A percentile compares a stretch with the other conserved stretches of the same genome.
phyloP scores from a whole-genome alignment of 805 yeast species.

The Suhomyces tanzawaensis region DNA sequence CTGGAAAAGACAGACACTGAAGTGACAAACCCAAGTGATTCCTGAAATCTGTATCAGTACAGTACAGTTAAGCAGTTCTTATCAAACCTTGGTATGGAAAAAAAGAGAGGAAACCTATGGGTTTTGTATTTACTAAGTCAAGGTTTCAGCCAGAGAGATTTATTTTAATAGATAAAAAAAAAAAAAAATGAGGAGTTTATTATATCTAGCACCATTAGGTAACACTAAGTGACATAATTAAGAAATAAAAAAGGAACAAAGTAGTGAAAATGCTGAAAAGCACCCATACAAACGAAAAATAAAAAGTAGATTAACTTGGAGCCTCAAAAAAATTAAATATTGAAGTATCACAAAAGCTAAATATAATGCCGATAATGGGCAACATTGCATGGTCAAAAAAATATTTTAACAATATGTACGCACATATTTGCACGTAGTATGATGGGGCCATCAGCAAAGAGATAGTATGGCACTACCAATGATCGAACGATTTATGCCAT shows the following conservation, averaged over 20 bases:
- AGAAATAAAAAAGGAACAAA: slow-evolving; percentile 5
- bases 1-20: background rate
- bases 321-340: background rate
- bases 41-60: background rate
- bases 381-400: slow-evolving; percentile 2
- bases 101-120: slow-evolving; percentile 9
- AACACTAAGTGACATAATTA: slow-evolving; percentile 4
- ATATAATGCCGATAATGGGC: background rate
- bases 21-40: background rate
- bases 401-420: slow-evolving; percentile 1
- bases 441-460: background rate
- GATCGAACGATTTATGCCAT: background rate
- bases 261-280: background rate
- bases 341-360: slow-evolving; percentile 1
- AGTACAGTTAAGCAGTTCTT: background rate
- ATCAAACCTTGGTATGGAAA: slow-evolving; percentile 1
- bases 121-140: slow-evolving; percentile 4
- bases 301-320: background rate
- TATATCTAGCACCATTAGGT: background rate
- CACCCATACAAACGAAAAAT: background rate
- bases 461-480: background rate
- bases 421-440: background rate
- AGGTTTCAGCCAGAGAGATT: slow-evolving; percentile 1
- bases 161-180: slow-evolving; percentile 3
- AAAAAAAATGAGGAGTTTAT: slow-evolving; percentile 4